Evolutionary conservation across 2,329 filamentous ascomycete species (phyloP), one percentile per base, ranked within the genome.

Genomic region (Macrophomina tecta): DNA sequence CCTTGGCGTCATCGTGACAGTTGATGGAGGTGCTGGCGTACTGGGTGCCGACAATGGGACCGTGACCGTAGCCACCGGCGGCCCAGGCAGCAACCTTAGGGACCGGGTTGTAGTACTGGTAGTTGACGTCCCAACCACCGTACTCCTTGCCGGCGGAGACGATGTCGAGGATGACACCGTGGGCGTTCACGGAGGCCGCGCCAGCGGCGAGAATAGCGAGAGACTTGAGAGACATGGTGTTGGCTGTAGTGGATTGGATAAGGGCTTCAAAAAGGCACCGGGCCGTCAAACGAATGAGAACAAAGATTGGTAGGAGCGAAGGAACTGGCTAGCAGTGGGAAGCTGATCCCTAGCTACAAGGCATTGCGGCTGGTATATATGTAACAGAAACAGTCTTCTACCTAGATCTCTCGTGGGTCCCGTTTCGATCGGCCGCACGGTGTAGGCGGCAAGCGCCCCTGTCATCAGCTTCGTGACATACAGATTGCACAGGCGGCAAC

Each of bases 151-250:
- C 64, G 53, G 34, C 64, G 2, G 53, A 58, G 46, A 36, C 46
- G n/a, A 66, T 66, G 18, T 66, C 45, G 16, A 61, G 40, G 23
- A 66, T 52, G 53, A 66, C 53, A 42, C 64, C 64, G 64, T 66
- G 64, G 18, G 64, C 64, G 36, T 34, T 51, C 32, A 45, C 64
- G 32, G 64, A 34, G 23, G 64, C 53, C 34, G 55, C 64, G 34
- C 64, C 64, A 49, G 64, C 64, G 48, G 55, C 53, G 55, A 61
- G 34, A 14, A 66, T 14, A 28, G 64, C 45, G 28, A 66, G 36
- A 53, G 64, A 49, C 64, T 61, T 66, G 55, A 58, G 36, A 66
- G 64, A 60, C 64, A 66, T 66, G 49, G 30, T 32, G 23, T 40
- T 45, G 23, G 30, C 48, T 18, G 32, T n/a, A 52, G 38, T 40